These are phyloP conservation scores for Eucalyptus marginata DNA, from an alignment of 345 rosid genomes.

Conservation along the genomic window DNA sequence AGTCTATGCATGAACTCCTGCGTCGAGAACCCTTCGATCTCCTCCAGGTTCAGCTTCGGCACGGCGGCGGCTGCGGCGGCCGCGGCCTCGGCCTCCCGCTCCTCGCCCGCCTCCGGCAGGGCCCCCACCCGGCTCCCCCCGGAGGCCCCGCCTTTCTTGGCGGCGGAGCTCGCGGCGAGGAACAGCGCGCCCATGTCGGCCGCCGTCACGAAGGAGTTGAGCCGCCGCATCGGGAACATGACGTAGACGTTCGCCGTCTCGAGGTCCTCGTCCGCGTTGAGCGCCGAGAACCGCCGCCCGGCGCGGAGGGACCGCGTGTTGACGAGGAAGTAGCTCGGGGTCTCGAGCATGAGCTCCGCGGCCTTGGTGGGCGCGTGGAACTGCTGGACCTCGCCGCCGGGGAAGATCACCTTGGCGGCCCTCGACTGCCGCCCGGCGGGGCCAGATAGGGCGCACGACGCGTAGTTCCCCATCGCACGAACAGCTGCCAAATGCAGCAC, in stretches of 20 bases:
- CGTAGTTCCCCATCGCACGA: constrained; percentile 58
- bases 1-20: constrained; percentile 45
- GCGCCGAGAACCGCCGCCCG: constrained; percentile 56
- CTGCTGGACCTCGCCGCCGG: constrained; percentile 51
- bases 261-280: constrained; percentile 72
- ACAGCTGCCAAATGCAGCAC: neutral
- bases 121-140: constrained; percentile 9
- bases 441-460: constrained; percentile 39
- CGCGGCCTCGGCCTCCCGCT: neutral
- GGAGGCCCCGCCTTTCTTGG: constrained; percentile 19
- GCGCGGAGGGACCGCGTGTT: constrained; percentile 55
- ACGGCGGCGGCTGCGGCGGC: neutral
- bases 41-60: constrained; percentile 42
- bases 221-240: constrained; percentile 67
- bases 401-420: constrained; percentile 49
- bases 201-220: constrained; percentile 41
- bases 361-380: constrained; percentile 48
- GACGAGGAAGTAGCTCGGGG: constrained; percentile 62
- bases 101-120: constrained; percentile 9
- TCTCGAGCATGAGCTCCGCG: constrained; percentile 86
- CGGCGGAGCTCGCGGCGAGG: constrained; percentile 31
- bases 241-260: constrained; percentile 51
- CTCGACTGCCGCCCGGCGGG: constrained; percentile 19
- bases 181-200: constrained; percentile 58
- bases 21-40: constrained; percentile 43